Evolutionary conservation across 306 rosid species (phyloP).

Genomic region (Spatholobus suberectus): DNA sequence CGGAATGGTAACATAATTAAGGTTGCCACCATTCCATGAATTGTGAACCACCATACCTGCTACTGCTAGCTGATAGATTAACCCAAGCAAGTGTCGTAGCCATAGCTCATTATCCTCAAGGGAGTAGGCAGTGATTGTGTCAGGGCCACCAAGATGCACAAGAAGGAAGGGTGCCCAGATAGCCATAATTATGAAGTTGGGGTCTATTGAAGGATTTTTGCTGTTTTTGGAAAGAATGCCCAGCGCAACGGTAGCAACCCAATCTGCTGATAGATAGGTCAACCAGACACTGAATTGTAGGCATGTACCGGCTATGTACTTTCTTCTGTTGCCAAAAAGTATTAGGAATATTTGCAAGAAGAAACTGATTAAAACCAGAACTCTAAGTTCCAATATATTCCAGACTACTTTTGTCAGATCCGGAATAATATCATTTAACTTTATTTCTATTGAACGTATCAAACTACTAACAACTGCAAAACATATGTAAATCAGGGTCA

Average conservation of each 20-base stretch:
- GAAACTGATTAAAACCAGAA: constrained; percentile 39
- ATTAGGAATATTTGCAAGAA: constrained; percentile 40
- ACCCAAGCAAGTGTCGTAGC: constrained; percentile 36
- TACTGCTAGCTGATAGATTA: constrained; percentile 25
- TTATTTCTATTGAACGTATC: neutral
- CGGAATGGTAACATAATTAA: constrained; percentile 36
- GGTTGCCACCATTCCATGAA: neutral
- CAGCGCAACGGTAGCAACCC: constrained; percentile 38
- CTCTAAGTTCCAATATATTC: constrained; percentile 44
- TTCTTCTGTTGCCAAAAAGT: constrained; percentile 43
- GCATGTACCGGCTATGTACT: neutral
- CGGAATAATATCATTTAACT: neutral
- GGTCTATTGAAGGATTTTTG: neutral
- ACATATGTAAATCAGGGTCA: neutral
- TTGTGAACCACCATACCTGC: constrained; percentile 27
- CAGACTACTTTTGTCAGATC: constrained; percentile 6
- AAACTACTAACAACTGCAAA: neutral
- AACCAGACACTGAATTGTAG: constrained; percentile 32
- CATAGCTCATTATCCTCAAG: constrained; percentile 53
- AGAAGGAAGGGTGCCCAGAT: constrained; percentile 58
- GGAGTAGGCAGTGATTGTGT: constrained; percentile 50
- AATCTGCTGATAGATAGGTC: constrained; percentile 49
- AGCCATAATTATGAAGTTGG: constrained; percentile 21
- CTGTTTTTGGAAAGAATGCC: constrained; percentile 38
- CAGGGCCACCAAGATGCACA: constrained; percentile 57